Base-by-base conservation (phyloP, 495 filamentous ascomycete species). In the Xylaria telfairii region DNA sequence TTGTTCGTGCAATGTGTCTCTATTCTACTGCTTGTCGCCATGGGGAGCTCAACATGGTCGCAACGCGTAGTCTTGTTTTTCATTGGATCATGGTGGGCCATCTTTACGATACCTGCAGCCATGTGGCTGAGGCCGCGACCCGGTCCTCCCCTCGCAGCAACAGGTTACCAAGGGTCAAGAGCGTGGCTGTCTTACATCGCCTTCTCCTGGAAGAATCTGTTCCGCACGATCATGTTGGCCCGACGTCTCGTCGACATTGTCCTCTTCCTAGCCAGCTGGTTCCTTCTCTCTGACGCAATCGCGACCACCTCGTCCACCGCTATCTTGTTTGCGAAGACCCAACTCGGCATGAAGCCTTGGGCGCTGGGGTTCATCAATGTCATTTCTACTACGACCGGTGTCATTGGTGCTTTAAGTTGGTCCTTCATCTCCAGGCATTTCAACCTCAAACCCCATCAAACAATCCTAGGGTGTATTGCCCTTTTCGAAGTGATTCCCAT, bases 271-370 rank as follows among this genome's bases (percentile, higher is more conserved):
- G 87, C 86, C 6, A 93, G 94, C 21, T 99, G 96, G 96, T 98
- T 99, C 78, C 85, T 99, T 17, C 87, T 99, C 2, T 95, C 92
- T 57, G 96, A 99, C 69, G 93, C 91, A 39, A 96, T 99, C 72
- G 96, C 96, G 12, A 99, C 96, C 0, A 93, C 96, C 17, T 96
- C 93, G 64, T 96, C 96, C 10, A 98, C 96, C 9, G 96, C 96
- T 10, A 92, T 99, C 26, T 85, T 99, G 13, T 99, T 97, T 77
- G 96, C 94, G 4, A 99, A 99, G 81, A 99, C 95, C 0, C 88
- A 95, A 68, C 87, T 99, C 6, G 85, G 91, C 73, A 98, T 99
- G 96, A 86, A 91, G 62, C 89, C 94, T 1, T 92, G 92, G 73
- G 92, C 91, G 6, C 82, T 99, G n/a, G 96, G 93, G 4, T 82